Base-by-base conservation (phyloP, 2,329 filamentous ascomycete genomes). In the Cladophialophora psammophila region DNA sequence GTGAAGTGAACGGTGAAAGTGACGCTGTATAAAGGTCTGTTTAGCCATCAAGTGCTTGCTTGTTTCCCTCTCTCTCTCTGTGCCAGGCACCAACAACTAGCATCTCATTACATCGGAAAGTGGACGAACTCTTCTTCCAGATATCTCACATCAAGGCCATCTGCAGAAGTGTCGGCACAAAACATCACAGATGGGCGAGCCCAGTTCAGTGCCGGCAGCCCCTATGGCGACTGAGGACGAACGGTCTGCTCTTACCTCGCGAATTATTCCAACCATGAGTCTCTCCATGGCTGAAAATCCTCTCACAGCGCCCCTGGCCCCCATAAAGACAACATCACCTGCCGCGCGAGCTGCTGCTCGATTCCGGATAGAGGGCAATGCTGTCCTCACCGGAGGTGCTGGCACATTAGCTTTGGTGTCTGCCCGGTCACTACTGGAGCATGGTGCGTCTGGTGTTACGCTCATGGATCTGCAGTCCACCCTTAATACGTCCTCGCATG, bases 361-460 rank as follows among this genome's bases (percentile, higher is more conserved):
- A 40, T 78, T 78, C 68, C 55, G 38, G 13, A 72, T 77, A 32
- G 71, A 71, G 18, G 76, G 76, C 12, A 75, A 75, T 71, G 76
- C 75, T 12, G 70, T 77, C 52, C 67, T 91, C 12, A 91, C 90
- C 0, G 90, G 90, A 18, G 90, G 89, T 36, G 85, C 87, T 13
- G 90, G 90, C 3, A 87, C 85, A 10, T 80, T 91, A 0, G 89
- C 87, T 6, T 80, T 89, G 8, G 81, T 82, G 63, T 83, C 85
- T 34, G 85, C 85, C 0, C 79, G 83, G 54, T 89, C 89, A 1
- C 82, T 92, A 20, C 87, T 92, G 42, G 88, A 92, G 76, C 90
- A 92, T 73, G 90, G 90, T 7, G 79, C 87, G 1, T 75, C 79
- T 0, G 86, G 85, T 2, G 78, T 91, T 10, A 83, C 82, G 50